Evolutionary conservation across 805 yeast genomes (phyloP).

Genomic region (Teunomyces cretensis): DNA sequence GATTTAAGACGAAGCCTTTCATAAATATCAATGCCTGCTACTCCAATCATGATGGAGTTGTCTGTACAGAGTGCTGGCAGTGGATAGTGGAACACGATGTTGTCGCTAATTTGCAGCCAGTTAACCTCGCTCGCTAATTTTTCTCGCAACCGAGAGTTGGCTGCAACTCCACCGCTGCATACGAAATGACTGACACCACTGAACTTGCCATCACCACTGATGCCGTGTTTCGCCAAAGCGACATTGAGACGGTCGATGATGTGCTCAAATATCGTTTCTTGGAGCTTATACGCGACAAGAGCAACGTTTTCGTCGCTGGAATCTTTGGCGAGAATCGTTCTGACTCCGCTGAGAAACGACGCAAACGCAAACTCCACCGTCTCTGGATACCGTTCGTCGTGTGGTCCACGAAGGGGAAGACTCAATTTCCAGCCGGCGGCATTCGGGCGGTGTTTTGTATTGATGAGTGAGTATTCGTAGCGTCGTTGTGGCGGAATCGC

Average conservation of each 20-base stretch:
- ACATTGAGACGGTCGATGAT: slow-evolving; percentile 61
- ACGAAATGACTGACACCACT: slow-evolving; percentile 55
- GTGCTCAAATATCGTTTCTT: slow-evolving; percentile 70
- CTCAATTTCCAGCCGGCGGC: slow-evolving; percentile 25
- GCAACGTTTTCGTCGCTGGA: slow-evolving; percentile 42
- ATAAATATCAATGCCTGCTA: slow-evolving; percentile 89
- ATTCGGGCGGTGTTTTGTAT: slow-evolving; percentile 18
- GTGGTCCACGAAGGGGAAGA: slow-evolving; percentile 34
- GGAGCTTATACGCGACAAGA: slow-evolving; percentile 57
- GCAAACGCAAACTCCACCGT: slow-evolving; percentile 66
- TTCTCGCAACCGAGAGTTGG: slow-evolving; percentile 58
- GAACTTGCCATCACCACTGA: slow-evolving; percentile 40
- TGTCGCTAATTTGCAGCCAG: slow-evolving; percentile 4
- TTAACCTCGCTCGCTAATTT: slow-evolving; percentile 37
- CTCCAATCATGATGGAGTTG: slow-evolving; percentile 95
- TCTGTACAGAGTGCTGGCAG: slow-evolving; percentile 79
- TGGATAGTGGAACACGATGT: slow-evolving; percentile 60
- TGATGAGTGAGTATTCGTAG: slow-evolving; percentile 17
- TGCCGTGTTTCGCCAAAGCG: slow-evolving; percentile 41
- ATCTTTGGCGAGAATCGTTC: slow-evolving; percentile 25
- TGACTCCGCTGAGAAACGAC: slow-evolving; percentile 62
- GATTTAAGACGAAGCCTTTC: slow-evolving; percentile 54
- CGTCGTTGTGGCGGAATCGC: slow-evolving; percentile 29
- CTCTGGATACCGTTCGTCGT: slow-evolving; percentile 27
- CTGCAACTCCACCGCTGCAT: slow-evolving; percentile 93